Conservation (phyloP, 768 basidiomycete genomes). For the Holtermannia corniformis region DNA sequence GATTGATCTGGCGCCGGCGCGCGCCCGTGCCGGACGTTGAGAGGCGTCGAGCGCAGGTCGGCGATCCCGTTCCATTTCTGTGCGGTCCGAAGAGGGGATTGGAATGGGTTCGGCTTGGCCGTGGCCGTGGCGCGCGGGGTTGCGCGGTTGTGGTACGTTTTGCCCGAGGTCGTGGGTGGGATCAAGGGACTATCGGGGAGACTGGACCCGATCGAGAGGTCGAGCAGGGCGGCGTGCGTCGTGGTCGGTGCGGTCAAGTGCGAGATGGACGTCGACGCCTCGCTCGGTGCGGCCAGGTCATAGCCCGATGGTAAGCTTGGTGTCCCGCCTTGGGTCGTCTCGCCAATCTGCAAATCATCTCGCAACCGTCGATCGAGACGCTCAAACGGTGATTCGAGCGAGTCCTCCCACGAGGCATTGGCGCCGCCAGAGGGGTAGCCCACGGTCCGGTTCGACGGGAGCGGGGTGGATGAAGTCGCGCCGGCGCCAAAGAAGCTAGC, state of each 20-base stretch:
- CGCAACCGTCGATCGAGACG: slow-evolving; percentile 45
- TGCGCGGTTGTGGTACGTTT: not conserved
- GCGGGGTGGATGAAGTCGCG: slow-evolving; percentile 64
- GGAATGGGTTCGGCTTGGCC: not conserved
- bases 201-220: not conserved
- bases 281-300: slow-evolving; percentile 6
- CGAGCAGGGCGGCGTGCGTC: not conserved
- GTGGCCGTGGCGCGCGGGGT: not conserved
- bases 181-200: not conserved
- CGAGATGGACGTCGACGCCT: not conserved
- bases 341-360: slow-evolving; percentile 25
- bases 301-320: slow-evolving; percentile 25
- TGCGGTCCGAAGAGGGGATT: not conserved
- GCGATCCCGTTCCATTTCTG: slow-evolving; percentile 62
- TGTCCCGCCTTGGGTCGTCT: slow-evolving; percentile 7
- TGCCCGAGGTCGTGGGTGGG: not conserved
- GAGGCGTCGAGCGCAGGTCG: slow-evolving; percentile 50
- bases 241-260: not conserved
- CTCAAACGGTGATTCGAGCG: slow-evolving; percentile 64
- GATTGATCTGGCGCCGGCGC: slow-evolving; percentile 46
- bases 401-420: slow-evolving; percentile 51
- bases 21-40: slow-evolving; percentile 16
- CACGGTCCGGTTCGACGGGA: slow-evolving; percentile 39
- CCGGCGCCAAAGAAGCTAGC: slow-evolving; percentile 63
- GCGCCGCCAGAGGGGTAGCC: slow-evolving; percentile 1